These are phyloP conservation scores for Penicillium mononematosum DNA, from an alignment of 495 filamentous ascomycete genomes.

Conservation along the genomic window DNA sequence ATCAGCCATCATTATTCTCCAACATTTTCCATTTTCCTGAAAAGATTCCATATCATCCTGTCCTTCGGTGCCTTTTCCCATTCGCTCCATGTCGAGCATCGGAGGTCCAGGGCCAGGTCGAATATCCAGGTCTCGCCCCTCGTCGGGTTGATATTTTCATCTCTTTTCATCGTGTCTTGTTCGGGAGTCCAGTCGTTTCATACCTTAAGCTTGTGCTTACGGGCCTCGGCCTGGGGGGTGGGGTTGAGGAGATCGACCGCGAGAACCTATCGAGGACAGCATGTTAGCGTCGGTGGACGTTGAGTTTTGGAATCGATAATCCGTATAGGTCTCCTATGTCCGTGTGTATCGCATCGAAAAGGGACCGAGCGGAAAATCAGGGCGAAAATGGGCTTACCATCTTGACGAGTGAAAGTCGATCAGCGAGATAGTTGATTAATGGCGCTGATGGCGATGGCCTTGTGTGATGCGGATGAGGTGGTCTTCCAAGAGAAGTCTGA, in stretches of 20 bases:
- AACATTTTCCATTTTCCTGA: constrained; percentile 1
- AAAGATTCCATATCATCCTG: not conserved
- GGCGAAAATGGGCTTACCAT: constrained; percentile 40
- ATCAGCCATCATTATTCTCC: constrained; percentile 22
- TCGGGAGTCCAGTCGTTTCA: constrained; percentile 26
- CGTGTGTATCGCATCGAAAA: constrained; percentile 1
- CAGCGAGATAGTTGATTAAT: constrained; percentile 49
- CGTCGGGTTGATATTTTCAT: constrained; percentile 8
- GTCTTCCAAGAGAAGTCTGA: constrained; percentile 42
- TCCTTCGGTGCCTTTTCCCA: constrained; percentile 8
- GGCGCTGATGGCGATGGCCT: constrained; percentile 52
- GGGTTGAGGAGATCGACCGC: constrained; percentile 99
- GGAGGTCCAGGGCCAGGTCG: constrained; percentile 5
- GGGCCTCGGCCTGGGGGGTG: constrained; percentile 87
- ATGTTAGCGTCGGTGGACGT: constrained; percentile 20
- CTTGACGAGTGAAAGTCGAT: constrained; percentile 50
- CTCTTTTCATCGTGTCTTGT: constrained; percentile 6
- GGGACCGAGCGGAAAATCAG: constrained; percentile 14
- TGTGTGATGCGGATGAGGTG: constrained; percentile 41
- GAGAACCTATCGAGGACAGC: constrained; percentile 75
- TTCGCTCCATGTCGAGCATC: constrained; percentile 10
- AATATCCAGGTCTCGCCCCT: not conserved
- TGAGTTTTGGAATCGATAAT: not conserved
- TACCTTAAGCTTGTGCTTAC: constrained; percentile 99
- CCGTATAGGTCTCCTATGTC: not conserved